These are phyloP conservation scores for Diaporthe humulicola DNA, from an alignment of 2,329 filamentous ascomycete genomes.

Conservation along the genomic window DNA sequence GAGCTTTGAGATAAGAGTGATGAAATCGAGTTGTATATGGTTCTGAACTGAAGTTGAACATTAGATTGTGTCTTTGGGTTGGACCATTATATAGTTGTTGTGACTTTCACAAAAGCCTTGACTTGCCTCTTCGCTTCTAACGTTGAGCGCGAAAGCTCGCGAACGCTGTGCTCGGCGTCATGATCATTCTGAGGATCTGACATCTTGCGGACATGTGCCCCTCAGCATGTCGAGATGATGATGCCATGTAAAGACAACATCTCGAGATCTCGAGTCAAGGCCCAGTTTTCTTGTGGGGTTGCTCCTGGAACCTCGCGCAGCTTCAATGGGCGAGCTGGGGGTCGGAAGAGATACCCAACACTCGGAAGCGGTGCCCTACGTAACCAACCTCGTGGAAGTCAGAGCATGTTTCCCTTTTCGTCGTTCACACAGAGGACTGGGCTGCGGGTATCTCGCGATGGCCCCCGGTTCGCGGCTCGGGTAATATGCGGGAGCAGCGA, in stretches of 20 bases:
- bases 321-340: background rate
- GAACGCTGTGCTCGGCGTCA: background rate
- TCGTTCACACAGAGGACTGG: background rate
- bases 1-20: background rate
- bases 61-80: background rate
- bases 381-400: background rate
- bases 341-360: background rate
- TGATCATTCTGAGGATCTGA: background rate
- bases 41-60: background rate
- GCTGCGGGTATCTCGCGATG: background rate
- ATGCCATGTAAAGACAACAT: conserved; percentile 32
- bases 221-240: conserved; percentile 35
- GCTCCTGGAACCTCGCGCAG: background rate
- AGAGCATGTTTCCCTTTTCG: conserved; percentile 6
- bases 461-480: conserved; percentile 4
- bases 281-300: background rate
- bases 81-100: background rate
- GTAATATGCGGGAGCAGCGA: conserved; percentile 16
- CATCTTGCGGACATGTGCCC: background rate
- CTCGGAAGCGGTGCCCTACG: background rate
- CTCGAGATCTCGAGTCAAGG: conserved; percentile 32
- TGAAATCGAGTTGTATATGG: background rate
- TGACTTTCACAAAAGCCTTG: background rate
- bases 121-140: background rate
- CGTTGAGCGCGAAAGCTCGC: background rate